Evolutionary conservation across 139 green algal species (phyloP), one percentile per base, ranked within the genome.

Genomic region (Medakamo hakoo): DNA sequence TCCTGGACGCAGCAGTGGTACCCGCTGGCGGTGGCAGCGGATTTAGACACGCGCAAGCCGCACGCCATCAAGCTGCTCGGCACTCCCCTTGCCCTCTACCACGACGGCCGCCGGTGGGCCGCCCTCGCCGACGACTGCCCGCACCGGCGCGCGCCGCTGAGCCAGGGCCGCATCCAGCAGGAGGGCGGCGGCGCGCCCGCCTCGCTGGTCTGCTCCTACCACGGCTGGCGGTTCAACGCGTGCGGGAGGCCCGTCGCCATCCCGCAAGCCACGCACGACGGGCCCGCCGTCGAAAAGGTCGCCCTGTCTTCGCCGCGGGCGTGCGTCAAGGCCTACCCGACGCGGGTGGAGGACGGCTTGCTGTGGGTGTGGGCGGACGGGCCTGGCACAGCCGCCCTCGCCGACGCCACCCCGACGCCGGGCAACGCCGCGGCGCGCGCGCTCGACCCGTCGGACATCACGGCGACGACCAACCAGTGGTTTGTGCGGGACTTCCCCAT

Each of bases 311-410:
- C 40, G 9, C 40, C 9, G 9, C 40, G 40, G 40, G 9, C 40
- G 9, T 21, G 40, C 9, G 40, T 52, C 9, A 16, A 16, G 9
- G 40, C 40, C 40, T 16, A 16, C 9, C 40, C 40, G 9, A 52
- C 40, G 16, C 9, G 9, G 9, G 16, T 16, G 40, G 40, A 9
- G 9, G 40, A 9, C 16, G 58, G 58, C 3, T 23, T 73, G 31
- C 14, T 73, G 16, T 73, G 64, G 60, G 59, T 73, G 16, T 73
- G 68, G 68, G 55, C 40, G 28, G 59, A 63, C n/a, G 28, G 31
- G 1, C 21, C 25, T 52, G 40, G 16, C 9, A 52, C 40, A 16
- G 40, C 40, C 9, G 40, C 16, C 9, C 40, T 21, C 9, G 2
- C 19, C 29, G 1, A 30, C 16, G 27, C 60, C 5, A 30, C 2